Evolutionary conservation across 2,329 filamentous ascomycete genomes (phyloP).

Genomic region (Aspergillus caelatus): DNA sequence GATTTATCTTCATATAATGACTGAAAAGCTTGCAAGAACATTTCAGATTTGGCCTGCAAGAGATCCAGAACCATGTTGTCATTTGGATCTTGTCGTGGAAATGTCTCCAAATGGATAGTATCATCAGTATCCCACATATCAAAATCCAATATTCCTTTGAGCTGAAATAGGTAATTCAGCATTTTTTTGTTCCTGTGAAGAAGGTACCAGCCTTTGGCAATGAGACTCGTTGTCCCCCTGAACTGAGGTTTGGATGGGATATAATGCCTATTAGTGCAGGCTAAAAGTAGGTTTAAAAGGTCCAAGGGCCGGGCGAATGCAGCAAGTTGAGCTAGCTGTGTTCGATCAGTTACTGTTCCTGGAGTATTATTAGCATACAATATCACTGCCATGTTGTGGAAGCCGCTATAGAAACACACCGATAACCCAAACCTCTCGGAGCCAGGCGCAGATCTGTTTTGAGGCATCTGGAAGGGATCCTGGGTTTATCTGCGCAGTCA

Average conservation of each 20-base stretch:
- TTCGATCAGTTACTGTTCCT: slow-evolving; percentile 63
- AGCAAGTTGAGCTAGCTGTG: slow-evolving; percentile 67
- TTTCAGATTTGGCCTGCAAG: slow-evolving; percentile 49
- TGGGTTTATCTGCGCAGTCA: slow-evolving; percentile 68
- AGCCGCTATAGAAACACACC: slow-evolving; percentile 54
- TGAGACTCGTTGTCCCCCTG: slow-evolving; percentile 30
- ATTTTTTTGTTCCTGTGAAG: slow-evolving; percentile 45
- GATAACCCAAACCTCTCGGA: slow-evolving; percentile 79
- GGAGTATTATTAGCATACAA: slow-evolving; percentile 11
- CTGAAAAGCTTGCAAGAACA: slow-evolving; percentile 48
- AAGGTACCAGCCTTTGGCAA: slow-evolving; percentile 45
- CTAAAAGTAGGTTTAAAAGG: slow-evolving; percentile 68
- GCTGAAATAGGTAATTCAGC: slow-evolving; percentile 54
- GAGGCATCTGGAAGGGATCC: slow-evolving; percentile 68
- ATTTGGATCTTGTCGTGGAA: slow-evolving; percentile 34
- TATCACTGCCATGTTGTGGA: not conserved
- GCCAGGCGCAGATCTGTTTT: slow-evolving; percentile 77
- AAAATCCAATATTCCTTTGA: slow-evolving; percentile 23
- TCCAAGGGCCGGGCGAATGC: slow-evolving; percentile 66
- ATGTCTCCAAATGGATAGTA: slow-evolving; percentile 25
- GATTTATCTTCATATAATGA: slow-evolving; percentile 44
- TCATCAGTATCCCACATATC: slow-evolving; percentile 31
- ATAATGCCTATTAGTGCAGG: slow-evolving; percentile 63
- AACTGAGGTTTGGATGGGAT: slow-evolving; percentile 23
- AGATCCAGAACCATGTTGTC: slow-evolving; percentile 49